Conservation (phyloP, 2,329 filamentous ascomycete genomes). For the Verticillium longisporum region DNA sequence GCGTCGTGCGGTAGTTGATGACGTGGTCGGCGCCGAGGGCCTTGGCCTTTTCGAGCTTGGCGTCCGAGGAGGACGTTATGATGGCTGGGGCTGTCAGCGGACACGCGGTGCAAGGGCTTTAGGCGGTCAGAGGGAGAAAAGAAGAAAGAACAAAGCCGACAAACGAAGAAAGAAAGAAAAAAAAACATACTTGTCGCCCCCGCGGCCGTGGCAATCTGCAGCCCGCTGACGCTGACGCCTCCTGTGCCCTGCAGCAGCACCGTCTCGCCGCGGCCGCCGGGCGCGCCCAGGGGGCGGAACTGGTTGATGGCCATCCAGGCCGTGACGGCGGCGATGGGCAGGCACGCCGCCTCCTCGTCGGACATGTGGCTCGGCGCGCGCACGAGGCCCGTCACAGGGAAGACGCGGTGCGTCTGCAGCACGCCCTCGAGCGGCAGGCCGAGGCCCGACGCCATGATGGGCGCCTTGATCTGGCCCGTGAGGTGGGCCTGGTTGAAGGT, state of each 20-base stretch:
- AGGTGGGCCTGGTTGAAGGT: slow-evolving; percentile 55
- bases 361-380: slow-evolving; percentile 48
- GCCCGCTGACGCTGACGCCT: slow-evolving; percentile 41
- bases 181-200: slow-evolving; percentile 36
- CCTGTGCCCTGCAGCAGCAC: slow-evolving; percentile 50
- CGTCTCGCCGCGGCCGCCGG: slow-evolving; percentile 35
- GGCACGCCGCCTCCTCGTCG: slow-evolving; percentile 51
- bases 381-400: slow-evolving; percentile 49
- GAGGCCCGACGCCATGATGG: slow-evolving; percentile 48
- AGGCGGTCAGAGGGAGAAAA: too few relatives aligned
- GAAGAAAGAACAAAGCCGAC: background rate
- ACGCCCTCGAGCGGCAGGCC: slow-evolving; percentile 55
- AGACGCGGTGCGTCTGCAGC: slow-evolving; percentile 52
- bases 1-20: slow-evolving; percentile 48
- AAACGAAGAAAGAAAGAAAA: too few relatives aligned
- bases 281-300: slow-evolving; percentile 45
- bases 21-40: slow-evolving; percentile 42
- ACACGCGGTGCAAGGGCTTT: too few relatives aligned
- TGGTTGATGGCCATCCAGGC: slow-evolving; percentile 61
- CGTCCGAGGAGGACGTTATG: slow-evolving; percentile 47
- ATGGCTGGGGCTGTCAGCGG: slow-evolving; percentile 32
- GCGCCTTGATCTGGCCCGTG: slow-evolving; percentile 50
- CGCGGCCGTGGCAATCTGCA: slow-evolving; percentile 47
- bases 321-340: slow-evolving; percentile 56
- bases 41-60: slow-evolving; percentile 38